phyloP scores from a whole-genome alignment of 371 early-diverging fungal genomes.

The Apophysomyces elegans region DNA sequence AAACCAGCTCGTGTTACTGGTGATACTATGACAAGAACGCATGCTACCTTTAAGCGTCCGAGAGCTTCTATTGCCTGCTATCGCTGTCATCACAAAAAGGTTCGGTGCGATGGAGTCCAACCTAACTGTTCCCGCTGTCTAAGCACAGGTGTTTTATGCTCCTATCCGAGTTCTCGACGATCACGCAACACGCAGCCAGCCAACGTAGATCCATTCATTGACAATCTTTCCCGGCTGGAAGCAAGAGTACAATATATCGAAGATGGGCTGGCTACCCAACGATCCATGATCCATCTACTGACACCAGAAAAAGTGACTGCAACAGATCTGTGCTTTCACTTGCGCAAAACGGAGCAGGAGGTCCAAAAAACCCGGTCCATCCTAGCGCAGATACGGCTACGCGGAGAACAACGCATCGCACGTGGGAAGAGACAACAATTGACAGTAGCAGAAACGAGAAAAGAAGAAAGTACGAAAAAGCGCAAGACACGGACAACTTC shows the following conservation, averaged over 20 bases:
- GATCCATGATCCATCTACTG: conserved; percentile 22
- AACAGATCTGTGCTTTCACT: conserved; percentile 18
- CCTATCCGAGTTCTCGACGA: conserved; percentile 49
- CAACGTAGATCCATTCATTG: conserved; percentile 48
- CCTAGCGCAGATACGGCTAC: conserved; percentile 36
- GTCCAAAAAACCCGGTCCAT: conserved; percentile 46
- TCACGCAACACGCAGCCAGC: conserved; percentile 51
- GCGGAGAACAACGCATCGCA: conserved; percentile 41
- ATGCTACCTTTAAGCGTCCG: conserved; percentile 36
- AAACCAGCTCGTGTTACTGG: not conserved
- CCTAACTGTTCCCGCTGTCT: conserved; percentile 48
- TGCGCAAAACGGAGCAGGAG: conserved; percentile 42
- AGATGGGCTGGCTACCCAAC: conserved; percentile 33
- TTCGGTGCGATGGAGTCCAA: conserved; percentile 48
- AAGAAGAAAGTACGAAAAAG: conserved; percentile 3
- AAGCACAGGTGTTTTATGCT: conserved; percentile 41
- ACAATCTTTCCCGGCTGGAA: conserved; percentile 44
- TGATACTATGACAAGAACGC: conserved; percentile 26
- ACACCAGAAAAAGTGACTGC: conserved; percentile 14
- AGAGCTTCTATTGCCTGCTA: conserved; percentile 47
- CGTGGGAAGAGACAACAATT: conserved; percentile 28
- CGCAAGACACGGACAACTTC: not conserved
- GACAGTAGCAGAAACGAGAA: not conserved
- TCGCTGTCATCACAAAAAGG: conserved; percentile 51
- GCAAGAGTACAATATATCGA: conserved; percentile 41